Evolutionary conservation across 106 monocot genomes (phyloP), one percentile per base, ranked within the genome.

Genomic region (Platanthera zijinensis): DNA sequence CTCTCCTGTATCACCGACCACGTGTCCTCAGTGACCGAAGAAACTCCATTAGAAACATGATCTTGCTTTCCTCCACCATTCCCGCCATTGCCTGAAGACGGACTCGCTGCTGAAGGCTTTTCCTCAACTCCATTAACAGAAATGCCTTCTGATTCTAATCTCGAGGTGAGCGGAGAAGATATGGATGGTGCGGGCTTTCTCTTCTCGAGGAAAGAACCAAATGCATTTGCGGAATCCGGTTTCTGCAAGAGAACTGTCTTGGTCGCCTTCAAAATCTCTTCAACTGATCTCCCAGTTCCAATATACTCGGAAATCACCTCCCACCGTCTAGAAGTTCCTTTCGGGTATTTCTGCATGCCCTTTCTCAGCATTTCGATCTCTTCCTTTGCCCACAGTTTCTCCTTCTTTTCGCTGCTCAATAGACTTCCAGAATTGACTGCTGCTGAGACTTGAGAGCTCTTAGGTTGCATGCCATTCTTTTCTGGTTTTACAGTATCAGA

Each of bases 251-350:
- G 92, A 45, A 96, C 90, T 2, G 92, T 96, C 79, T 96, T 96
- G 7, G 95, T 92, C 21, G 95, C 95, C 67, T 90, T 96, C 7
- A 92, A 89, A 71, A 96, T 92, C 82, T 92, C 95, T 69, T 92
- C 92, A 48, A 96, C 95, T 0, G 95, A 87, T 76, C 95, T 83
- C 9, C 80, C 81, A n/a, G 95, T 96, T 25, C 92, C 95, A 69
- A 96, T 86, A 77, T 90, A 96, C 52, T 96, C 95, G 7, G 95
- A 90, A 57, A 96, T 87, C 5, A 96, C 92, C 81, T 96, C 95
- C 95, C 95, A 96, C 57, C 95, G 88, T 59, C 90, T 59, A 5
- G 92, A 92, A 50, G 95, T 96, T 48, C 95, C 95, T 81, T 96
- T 96, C 2, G 90, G 95, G 64, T 96, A 96, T 68, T 96, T 96